Evolutionary conservation across 2,329 filamentous ascomycete species (phyloP).

Genomic region (Fusarium staphyleae): DNA sequence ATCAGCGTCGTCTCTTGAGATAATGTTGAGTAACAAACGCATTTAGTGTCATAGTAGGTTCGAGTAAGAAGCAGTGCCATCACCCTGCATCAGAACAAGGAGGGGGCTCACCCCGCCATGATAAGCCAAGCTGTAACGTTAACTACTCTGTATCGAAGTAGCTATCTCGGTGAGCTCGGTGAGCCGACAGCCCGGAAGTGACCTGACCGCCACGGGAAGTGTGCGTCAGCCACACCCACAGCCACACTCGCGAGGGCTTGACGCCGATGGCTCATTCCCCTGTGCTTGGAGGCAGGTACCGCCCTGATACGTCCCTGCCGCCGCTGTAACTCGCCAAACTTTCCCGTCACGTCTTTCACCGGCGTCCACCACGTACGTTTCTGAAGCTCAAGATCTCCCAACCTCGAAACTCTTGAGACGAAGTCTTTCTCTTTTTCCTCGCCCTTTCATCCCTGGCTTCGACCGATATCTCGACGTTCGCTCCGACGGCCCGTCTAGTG

Average conservation of each 20-base stretch:
- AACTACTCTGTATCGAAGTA: no score
- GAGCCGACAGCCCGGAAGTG: not conserved
- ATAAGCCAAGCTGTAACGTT: no score
- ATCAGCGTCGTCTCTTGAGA: no score
- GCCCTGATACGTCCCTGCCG: slow-evolving; percentile 21
- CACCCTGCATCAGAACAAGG: not conserved
- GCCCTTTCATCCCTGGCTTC: not conserved
- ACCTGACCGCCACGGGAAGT: slow-evolving; percentile 17
- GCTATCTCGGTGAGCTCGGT: slow-evolving; percentile 4
- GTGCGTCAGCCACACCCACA: slow-evolving; percentile 23
- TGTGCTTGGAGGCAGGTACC: slow-evolving; percentile 28
- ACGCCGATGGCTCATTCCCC: slow-evolving; percentile 4
- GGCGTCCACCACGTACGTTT: slow-evolving; percentile 18
- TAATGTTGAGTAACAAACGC: not conserved
- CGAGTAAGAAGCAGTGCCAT: no score
- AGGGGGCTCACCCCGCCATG: slow-evolving; percentile 25
- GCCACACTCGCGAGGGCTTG: slow-evolving; percentile 27
- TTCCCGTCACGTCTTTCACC: slow-evolving; percentile 32
- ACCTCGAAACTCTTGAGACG: slow-evolving; percentile 3
- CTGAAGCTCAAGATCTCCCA: slow-evolving; percentile 26
- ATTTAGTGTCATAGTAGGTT: no score
- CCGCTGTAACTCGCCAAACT: slow-evolving; percentile 33
- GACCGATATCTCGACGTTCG: slow-evolving; percentile 4
- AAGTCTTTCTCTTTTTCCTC: slow-evolving; percentile 1
- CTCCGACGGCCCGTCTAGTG: slow-evolving; percentile 18